Base-by-base conservation (phyloP, 306 rosid genomes). In the Potentilla sterilis region DNA sequence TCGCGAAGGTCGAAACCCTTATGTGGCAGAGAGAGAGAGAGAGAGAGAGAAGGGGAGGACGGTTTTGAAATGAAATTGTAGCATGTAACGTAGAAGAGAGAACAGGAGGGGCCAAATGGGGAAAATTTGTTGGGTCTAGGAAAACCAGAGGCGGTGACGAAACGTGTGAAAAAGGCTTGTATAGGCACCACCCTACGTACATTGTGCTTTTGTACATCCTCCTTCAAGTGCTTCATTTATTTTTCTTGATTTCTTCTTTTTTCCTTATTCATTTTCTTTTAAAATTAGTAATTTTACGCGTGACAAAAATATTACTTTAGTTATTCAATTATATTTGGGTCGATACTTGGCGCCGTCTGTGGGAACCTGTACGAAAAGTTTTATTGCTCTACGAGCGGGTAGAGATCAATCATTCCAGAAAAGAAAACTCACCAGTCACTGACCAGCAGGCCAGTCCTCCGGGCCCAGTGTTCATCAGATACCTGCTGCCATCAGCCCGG, bases 61-160 rank as follows among this genome's bases (percentile, higher is more conserved):
- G 78, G 81, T 70, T 52, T 63, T 13, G 76, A 41, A 40, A 37
- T 16, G 75, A 69, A 42, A 38, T n/a, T 24, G 22, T 8, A 12
- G 9, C 4, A 11, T 52, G 58, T 43, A 15, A 35, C 40, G 59
- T 62, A 4, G 68, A 46, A 15, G 37, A 57, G 68, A 21, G 19
- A 24, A 74, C 34, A 59, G 62, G 48, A 70, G 28, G 63, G 19
- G 19, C 21, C 69, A 43, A 72, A 42, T 57, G 54, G 15, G 77
- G 55, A 73, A 10, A 40, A 55, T 37, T 24, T 15, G 51, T 46
- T 2, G 19, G 19, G 13, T 6, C 10, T 34, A 55, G 37, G 65
- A 72, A 46, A 46, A 22, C 52, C 54, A 55, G 28, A 42, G 24
- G 54, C 68, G 42, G 57, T 55, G 9, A 35, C 4, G n/a, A 8